Evolutionary conservation across 345 rosid species (phyloP), one percentile per base, ranked within the genome.

Genomic region (Crucihimalaya himalaica): DNA sequence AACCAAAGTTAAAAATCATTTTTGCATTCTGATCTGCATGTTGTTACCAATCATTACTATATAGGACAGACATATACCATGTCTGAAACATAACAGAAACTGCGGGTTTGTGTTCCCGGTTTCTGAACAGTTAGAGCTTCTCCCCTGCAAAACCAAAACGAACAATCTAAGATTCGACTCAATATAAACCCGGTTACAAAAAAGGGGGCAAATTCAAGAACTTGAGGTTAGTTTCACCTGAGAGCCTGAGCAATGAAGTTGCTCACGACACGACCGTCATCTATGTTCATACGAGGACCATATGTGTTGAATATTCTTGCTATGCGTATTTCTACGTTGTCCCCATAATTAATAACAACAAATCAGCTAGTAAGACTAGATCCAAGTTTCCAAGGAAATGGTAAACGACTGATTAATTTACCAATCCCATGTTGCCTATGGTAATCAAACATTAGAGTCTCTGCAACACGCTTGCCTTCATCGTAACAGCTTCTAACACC

Each of bases 191-290:
- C 2, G 15, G 39, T 11, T 37, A 10, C n/a, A 0, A n/a, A 42
- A 25, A 3, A 27, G 3, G 5, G 9, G n/a, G 29, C 7, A 59
- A 2, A 53, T 43, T 43, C 45, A 68, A 76, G 68, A 75, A 51
- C 14, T 23, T 54, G 8, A 45, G 23, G 32, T 39, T 31, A 56
- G 31, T 52, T 54, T 62, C 75, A 94, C 98, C 97, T 91, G 58
- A 89, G 63, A 76, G 98, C 97, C 75, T 94, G 98, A 76, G 98
- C 97, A 14, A 94, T 86, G 85, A 93, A 93, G 81, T 93, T 93
- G 78, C 98, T 93, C 74, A 93, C 98, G 14, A 91, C 98, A 74
- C 98, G 98, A 21, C 97, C 97, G 72, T 93, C 98, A 45, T 93
- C 94, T 9, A 91, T 93, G 72, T 91, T 91, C 98, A 94, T 94